Base-by-base conservation (phyloP, 1,284 basidiomycete genomes). In the Microbotryum scabiosae region DNA sequence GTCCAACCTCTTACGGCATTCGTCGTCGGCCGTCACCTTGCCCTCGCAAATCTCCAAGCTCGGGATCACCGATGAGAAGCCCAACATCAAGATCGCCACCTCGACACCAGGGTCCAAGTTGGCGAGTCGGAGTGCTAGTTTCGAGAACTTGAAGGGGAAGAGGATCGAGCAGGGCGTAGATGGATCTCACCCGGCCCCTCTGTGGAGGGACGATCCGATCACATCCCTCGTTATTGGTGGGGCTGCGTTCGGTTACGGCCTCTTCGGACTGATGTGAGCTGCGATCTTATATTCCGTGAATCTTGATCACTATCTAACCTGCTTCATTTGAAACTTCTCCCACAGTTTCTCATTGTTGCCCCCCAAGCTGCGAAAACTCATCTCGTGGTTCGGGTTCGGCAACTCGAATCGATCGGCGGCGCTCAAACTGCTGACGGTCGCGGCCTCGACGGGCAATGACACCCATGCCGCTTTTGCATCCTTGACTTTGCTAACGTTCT, bases 391-490 rank as follows among this genome's bases (percentile, higher is more conserved):
- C 45, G 62, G 65, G 1, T 67, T 65, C 45, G 26, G n/a, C 18
- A 51, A 59, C 21, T 54, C 65, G 18, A 54, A 57, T 23, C 57
- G 61, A 1, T 32, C 61, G n/a, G 46, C 56, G 14, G 59, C 63
- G 23, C 57, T 67, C 49, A 64, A 70, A 57, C 60, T 70, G 14
- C 57, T 71, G 14, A 68, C 68, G 16, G 57, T 71, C 26, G 56
- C 69, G 0, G 62, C 70, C 0, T 48, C 50, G 4, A 65, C 64
- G 14, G 60, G 62, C 5, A 57, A 57, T 43, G 69, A 70, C 49
- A 58, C 67, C 1, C 69, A 70, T 49, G 67, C 62, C 2, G 63
- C 62, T 25, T 71, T 71, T 16, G 67, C 69, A 0, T 58, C 60
- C 1, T 50, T 71, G n/a, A 60, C 61, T 0, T 57, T 71, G 2